Evolutionary conservation across 169 alveolate species (phyloP), one percentile per base, ranked within the genome.

Genomic region (Besnoitia besnoiti): DNA sequence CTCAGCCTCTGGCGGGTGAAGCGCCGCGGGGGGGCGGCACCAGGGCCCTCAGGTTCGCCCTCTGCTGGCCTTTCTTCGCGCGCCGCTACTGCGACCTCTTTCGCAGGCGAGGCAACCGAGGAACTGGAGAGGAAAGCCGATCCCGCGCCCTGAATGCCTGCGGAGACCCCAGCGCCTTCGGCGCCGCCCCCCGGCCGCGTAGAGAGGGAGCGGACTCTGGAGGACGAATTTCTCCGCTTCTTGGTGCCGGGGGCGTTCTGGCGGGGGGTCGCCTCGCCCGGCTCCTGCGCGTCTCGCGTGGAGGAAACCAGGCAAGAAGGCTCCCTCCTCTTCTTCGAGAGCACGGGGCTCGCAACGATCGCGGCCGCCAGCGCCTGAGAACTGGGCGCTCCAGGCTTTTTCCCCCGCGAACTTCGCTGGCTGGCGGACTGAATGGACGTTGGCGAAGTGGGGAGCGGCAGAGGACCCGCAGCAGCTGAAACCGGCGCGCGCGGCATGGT

Each of bases 401-500:
- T 73, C 82, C 46, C 16, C n/a, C 82, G 44, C 27, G 44, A 8
- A 10, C 47, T 30, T 7, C 46, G 44, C 47, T 30, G 82, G 8
- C 7, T 7, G 67, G n/a, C 14, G 46, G 44, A 14, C 47, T 16
- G 47, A 8, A 27, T 39, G 14, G 82, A 73, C 12, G 4, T n/a
- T 0, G 47, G 39, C 47, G 82, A n/a, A 30, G 82, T 8, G 24
- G 39, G 39, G n/a, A n/a, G 39, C 46, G 82, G 82, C 44, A 73
- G 82, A 73, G n/a, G 8, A 1, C 47, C 39, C 47, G 82, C 14
- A n/a, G 82, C 8, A n/a, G n/a, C 82, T 39, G 39, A 42, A 7
- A 14, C 44, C 44, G n/a, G 82, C n/a, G 46, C 82, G 16, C 82
- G 82, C 14, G 82, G 82, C 82, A 73, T 73, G 82, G 46, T 16